Evolutionary conservation across 495 filamentous ascomycete genomes (phyloP), one percentile per base, ranked within the genome.

Genomic region (Aspergillus avenaceus): DNA sequence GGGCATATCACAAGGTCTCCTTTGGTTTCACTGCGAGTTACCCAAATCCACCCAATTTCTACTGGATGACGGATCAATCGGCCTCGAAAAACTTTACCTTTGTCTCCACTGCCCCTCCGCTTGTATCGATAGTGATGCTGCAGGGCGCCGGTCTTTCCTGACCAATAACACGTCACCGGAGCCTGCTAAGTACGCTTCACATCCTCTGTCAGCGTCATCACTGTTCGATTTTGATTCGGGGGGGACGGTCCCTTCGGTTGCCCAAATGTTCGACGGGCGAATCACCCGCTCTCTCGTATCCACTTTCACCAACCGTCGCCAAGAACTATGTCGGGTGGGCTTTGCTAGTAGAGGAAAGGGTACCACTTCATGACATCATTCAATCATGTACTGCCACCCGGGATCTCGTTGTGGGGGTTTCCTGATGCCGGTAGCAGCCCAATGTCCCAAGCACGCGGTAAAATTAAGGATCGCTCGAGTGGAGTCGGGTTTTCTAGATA

Each of bases 401-500:
- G 49, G 41, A 52, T 38, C 31, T 25, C 42, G 22, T 18, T 45
- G 41, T 45, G 49, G 49, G n/a, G n/a, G 28, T 43, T 14, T 32
- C 11, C 34, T 28, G 23, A 26, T 21, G 26, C 36, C 47, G 25
- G 24, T 25, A 22, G 26, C 26, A 25, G n/a, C n/a, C n/a, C n/a
- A n/a, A n/a, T n/a, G 41, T 24, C 47, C 21, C 27, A 21, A 45
- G 32, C 32, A 36, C 8, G 8, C 32, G 14, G 41, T 52, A 45
- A 45, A 22, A 52, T 52, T 51, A 52, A 49, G 46, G 37, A 38
- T 28, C 36, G 24, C 42, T 16, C 22, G 22, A 45, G 49, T 45
- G 49, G 49, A 28, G 49, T 45, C 27, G 14, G 49, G 40, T n/a
- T 45, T 52, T 52, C 49, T 52, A 52, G 49, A 49, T 18, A 21